Evolutionary conservation across 768 basidiomycete genomes (phyloP), one percentile per base, ranked within the genome.

Genomic region (Pilatotrama ljubarskyi): DNA sequence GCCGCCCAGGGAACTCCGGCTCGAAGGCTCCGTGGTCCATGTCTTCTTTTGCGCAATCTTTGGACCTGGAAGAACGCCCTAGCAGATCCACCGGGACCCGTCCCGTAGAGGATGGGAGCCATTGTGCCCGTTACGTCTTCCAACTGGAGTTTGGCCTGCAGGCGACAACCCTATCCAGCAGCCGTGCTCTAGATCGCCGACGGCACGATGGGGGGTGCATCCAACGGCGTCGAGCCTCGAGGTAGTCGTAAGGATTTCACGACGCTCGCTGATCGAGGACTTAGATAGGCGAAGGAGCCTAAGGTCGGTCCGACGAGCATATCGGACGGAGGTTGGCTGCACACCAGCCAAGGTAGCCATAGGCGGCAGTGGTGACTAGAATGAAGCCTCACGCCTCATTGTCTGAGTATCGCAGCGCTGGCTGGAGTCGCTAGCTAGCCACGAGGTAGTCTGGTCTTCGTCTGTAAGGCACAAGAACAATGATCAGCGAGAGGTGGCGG

Each of bases 191-290:
- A 40, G 37, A 29, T 40, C 26, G 36, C 50, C 25, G 50, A 38
- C 17, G 36, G 11, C 38, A 9, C 46, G 55, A 57, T 50, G 26
- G 48, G 42, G 55, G 55, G 55, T 57, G 35, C 43, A 36, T 37
- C 5, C 29, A 32, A 32, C 29, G 29, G 29, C 29, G 29, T 32
- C 29, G 15, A 14, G 35, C 46, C 55, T 48, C 47, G 55, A 40
- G 55, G 38, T 0, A 3, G 24, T 22, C 55, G 41, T 25, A 47
- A 49, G 55, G 47, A 32, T 49, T 36, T 17, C 55, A 41, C 15
- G 17, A 57, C 47, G 37, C n/a, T 44, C 29, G 29, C 10, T 10
- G 17, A 18, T 43, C n/a, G 11, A 18, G 25, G n/a, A 20, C 20
- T 22, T 5, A 32, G 18, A 36, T 36, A 14, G n/a, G 26, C 13